phyloP scores from a whole-genome alignment of 208 protist genomes.

The Crithidia bombi region DNA sequence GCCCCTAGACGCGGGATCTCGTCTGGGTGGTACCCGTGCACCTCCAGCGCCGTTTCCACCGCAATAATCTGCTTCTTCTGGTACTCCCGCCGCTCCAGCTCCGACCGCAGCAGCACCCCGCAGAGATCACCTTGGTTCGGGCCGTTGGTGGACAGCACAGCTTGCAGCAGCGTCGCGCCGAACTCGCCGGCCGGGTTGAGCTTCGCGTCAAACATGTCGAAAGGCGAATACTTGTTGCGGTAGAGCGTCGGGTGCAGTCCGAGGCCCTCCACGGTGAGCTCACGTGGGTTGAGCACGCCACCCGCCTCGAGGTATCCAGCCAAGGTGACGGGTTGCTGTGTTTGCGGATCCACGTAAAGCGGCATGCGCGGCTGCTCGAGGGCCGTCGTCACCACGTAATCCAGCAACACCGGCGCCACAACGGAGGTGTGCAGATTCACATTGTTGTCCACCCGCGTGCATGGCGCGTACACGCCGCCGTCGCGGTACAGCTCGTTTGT shows the following conservation, averaged over 20 bases:
- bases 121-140: constrained; percentile 80
- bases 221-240: constrained; percentile 85
- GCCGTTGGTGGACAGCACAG: constrained; percentile 72
- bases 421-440: constrained; percentile 64
- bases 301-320: constrained; percentile 62
- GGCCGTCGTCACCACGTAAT: constrained; percentile 72
- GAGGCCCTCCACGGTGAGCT: constrained; percentile 86
- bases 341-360: constrained; percentile 50
- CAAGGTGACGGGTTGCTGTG: constrained; percentile 50
- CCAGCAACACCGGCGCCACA: constrained; percentile 69
- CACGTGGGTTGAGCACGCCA: constrained; percentile 61
- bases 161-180: constrained; percentile 73
- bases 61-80: constrained; percentile 54
- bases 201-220: constrained; percentile 75
- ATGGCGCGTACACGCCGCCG: constrained; percentile 70
- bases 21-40: constrained; percentile 74
- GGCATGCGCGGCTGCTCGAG: constrained; percentile 66
- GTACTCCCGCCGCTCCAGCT: constrained; percentile 85
- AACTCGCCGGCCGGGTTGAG: constrained; percentile 79
- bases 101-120: constrained; percentile 75
- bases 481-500: constrained; percentile 51
- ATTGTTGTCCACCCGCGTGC: constrained; percentile 80
- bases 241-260: constrained; percentile 86
- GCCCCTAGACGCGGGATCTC: constrained; percentile 73
- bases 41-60: constrained; percentile 72